Base-by-base conservation (phyloP, 306 rosid species). In the Quercus suber region DNA sequence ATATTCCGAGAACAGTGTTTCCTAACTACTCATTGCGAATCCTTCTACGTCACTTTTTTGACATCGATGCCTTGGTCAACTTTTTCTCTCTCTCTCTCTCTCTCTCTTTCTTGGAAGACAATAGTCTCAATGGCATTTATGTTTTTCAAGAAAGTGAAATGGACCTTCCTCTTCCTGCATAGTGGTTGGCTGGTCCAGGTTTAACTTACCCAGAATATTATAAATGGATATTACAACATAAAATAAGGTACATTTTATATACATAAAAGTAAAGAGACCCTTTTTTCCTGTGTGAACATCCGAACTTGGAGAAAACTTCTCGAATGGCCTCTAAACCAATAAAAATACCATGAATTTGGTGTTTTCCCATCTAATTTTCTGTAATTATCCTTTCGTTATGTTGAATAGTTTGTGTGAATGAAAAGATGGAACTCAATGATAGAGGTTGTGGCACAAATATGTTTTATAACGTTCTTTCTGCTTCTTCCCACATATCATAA, bases 11-110 rank as follows among this genome's bases (percentile, higher is more conserved):
- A 7, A 12, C 10, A 45, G 52, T 0, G 35, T 53, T 71, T 84
- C 79, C 76, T 71, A 86, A 73, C 87, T 21, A 80, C 85, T 73
- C 53, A 79, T 71, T 71, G 75, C 74, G 64, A 74, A 80, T 69
- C 78, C 71, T 72, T 65, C 78, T 71, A 69, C 87, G 86, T 88
- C 80, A 82, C 79, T 74, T 21, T 35, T 83, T 83, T 72, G 81
- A 86, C 83, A 49, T 61, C 67, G 45, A 15, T 30, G 59, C 27
- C 41, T 37, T 45, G 78, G 80, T 74, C 87, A 77, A 64, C 87
- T 82, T 51, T 28, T 5, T 25, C 67, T 12, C 11, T n/a, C n/a
- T n/a, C n/a, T n/a, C n/a, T n/a, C n/a, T 72, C 81, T 71, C 60
- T 61, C n/a, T 27, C 15, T 70, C 33, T 25, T 8, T 23, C 31